Percentiles rank a stretch among this genome's conserved stretches.
These are phyloP conservation scores for Ophiocordyceps australis DNA, from an alignment of 2,329 filamentous ascomycete genomes.

Conservation along the genomic window DNA sequence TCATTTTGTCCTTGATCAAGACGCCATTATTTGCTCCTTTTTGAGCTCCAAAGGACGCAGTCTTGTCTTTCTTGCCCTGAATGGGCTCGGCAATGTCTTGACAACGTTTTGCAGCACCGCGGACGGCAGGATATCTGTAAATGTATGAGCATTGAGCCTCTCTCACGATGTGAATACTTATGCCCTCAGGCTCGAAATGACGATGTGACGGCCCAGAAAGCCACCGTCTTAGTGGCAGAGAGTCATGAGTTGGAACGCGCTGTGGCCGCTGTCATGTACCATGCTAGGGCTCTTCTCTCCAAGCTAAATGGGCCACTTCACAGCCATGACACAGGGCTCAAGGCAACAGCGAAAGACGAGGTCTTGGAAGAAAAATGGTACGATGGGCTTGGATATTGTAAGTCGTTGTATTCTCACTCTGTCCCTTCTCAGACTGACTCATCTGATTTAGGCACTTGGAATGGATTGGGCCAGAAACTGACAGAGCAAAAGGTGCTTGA, in stretches of 20 bases:
- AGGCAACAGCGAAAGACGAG: constrained; percentile 24
- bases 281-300: constrained; percentile 43
- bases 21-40: constrained; percentile 65
- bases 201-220: constrained; percentile 29
- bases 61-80: constrained; percentile 62
- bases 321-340: constrained; percentile 25
- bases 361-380: constrained; percentile 79
- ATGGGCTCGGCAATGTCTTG: constrained; percentile 52
- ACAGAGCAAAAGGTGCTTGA: constrained; percentile 63
- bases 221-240: constrained; percentile 50
- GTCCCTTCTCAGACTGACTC: constrained; percentile 1
- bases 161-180: constrained; percentile 2
- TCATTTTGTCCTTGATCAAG: constrained; percentile 52
- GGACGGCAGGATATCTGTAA: constrained; percentile 48
- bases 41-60: constrained; percentile 53
- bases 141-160: constrained; percentile 25
- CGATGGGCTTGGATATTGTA: constrained; percentile 81
- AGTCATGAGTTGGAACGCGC: constrained; percentile 58
- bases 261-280: constrained; percentile 69
- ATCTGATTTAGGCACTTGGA: constrained; percentile 56
- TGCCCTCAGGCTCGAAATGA: constrained; percentile 46
- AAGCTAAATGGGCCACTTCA: constrained; percentile 21
- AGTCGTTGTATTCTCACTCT: constrained; percentile 8
- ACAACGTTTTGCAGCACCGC: constrained; percentile 49
- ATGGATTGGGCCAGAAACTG: constrained; percentile 67